These are phyloP conservation scores for Leonotis leonurus DNA, from an alignment of 257 asterid species.

Conservation along the genomic window DNA sequence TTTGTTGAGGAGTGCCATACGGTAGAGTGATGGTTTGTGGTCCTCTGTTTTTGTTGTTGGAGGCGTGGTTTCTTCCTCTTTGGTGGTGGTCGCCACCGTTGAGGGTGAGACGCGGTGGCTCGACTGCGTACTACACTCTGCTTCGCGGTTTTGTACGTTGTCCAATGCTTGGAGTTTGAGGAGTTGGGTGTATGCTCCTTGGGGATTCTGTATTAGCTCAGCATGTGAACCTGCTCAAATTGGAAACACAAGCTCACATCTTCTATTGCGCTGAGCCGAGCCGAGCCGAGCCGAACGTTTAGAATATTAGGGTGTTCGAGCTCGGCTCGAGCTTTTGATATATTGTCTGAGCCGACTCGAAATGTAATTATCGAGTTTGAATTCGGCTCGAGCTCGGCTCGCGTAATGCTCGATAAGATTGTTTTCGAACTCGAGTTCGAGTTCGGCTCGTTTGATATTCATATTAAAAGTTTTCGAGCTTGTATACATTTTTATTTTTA, in stretches of 20 bases:
- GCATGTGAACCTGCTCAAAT: constrained; percentile 30
- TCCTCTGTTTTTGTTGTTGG: constrained; percentile 6
- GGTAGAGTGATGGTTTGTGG: constrained; percentile 23
- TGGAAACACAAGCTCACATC: background rate
- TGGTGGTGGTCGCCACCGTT: background rate
- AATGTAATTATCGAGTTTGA: too few relatives aligned
- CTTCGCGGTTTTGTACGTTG: constrained; percentile 8
- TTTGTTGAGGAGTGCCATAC: constrained; percentile 40
- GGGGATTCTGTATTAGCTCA: constrained; percentile 30
- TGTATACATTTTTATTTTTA: too few relatives aligned
- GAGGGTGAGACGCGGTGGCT: constrained; percentile 21
- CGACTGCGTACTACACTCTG: constrained; percentile 1
- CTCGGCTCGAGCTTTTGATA: too few relatives aligned
- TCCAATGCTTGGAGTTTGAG: constrained; percentile 27
- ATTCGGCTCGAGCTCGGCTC: too few relatives aligned
- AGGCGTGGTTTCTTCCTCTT: background rate
- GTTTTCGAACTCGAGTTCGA: too few relatives aligned
- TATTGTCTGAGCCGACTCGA: too few relatives aligned
- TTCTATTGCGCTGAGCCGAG: too few relatives aligned
- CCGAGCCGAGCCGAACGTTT: too few relatives aligned
- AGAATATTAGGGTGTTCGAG: too few relatives aligned
- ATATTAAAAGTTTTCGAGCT: too few relatives aligned
- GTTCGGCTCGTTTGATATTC: too few relatives aligned
- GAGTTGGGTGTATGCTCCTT: constrained; percentile 47
- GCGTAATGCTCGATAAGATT: too few relatives aligned